Evolutionary conservation across 2,329 filamentous ascomycete genomes (phyloP), one percentile per base, ranked within the genome.

Genomic region (Sclerotinia glacialis): DNA sequence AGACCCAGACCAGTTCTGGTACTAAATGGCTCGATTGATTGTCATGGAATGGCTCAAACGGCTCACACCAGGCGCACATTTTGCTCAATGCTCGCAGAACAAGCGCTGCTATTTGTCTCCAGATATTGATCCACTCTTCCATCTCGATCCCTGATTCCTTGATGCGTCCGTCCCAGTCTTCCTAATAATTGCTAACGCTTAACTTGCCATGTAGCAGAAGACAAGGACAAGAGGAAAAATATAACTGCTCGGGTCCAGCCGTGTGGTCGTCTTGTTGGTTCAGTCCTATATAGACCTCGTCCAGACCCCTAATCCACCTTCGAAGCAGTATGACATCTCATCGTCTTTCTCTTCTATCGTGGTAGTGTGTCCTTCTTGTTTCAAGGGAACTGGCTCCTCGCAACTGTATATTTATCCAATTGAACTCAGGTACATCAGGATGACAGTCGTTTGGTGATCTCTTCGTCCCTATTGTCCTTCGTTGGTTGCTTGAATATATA

Each of bases 161-260:
- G 66, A 58, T 62, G 37, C 55, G 64, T 47, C 55, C 26, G 67
- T 68, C 47, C 66, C 47, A 65, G 52, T 66, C 61, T 61, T 53
- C 54, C 67, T 63, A 62, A 50, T 40, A 60, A n/a, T 28, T 65
- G 67, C 70, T 72, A 72, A 73, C 68, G 66, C 70, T 70, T 70
- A 69, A 69, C 67, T 64, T 64, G 42, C 60, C 69, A 42, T 64
- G 64, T 65, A 65, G 64, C 37, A 53, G 55, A 23, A 65, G 55
- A 61, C 26, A 49, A 42, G 64, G 56, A 53, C 46, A 61, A 50
- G 42, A 52, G 55, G 37, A 46, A 67, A 72, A 71, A 70, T 67
- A 68, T 70, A 73, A 73, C 72, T 70, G 69, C 72, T 74, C 70
- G 67, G 70, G 72, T 72, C 67, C 69, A 69, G 69, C 69, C 71